Conservation (phyloP, 148 eudicot species). For the Rhododendron molle region DNA sequence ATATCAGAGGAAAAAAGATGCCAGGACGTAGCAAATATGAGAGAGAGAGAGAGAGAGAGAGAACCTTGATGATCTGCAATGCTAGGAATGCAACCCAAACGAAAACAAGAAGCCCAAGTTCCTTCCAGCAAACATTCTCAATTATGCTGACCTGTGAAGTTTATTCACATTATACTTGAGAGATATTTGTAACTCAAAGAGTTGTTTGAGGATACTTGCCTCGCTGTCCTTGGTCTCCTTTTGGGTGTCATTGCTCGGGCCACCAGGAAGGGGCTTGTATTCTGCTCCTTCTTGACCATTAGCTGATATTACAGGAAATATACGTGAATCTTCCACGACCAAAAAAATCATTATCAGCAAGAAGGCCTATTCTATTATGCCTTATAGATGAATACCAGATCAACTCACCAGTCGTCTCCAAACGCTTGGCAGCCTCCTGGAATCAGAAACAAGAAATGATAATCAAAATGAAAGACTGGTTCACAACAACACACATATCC, state of each 20-base stretch:
- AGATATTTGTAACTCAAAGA: not conserved
- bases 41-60: not conserved
- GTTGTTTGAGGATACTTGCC: conserved; percentile 25
- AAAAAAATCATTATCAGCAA: not conserved
- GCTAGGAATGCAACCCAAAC: conserved; percentile 82
- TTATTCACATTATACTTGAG: conserved; percentile 9
- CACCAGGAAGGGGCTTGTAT: conserved; percentile 69
- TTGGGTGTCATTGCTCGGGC: conserved; percentile 35
- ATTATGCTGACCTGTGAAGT: conserved; percentile 45
- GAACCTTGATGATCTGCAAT: conserved; percentile 72
- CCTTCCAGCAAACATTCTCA: conserved; percentile 84
- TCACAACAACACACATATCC: not conserved
- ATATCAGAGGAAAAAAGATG: not conserved
- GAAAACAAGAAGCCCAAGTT: conserved; percentile 65
- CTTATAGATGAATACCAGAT: not conserved
- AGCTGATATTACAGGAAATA: conserved; percentile 29
- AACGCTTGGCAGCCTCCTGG: conserved; percentile 62
- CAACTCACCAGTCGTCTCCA: conserved; percentile 53
- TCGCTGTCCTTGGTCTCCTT: conserved; percentile 21
- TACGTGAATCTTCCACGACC: not conserved
- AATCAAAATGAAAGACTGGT: not conserved
- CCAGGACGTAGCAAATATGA: not conserved
- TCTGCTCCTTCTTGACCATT: conserved; percentile 48
- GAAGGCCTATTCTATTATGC: not conserved
- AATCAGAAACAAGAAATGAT: conserved; percentile 22